Base-by-base conservation (phyloP, 495 filamentous ascomycete genomes). In the Aspergillus ellipticus region DNA sequence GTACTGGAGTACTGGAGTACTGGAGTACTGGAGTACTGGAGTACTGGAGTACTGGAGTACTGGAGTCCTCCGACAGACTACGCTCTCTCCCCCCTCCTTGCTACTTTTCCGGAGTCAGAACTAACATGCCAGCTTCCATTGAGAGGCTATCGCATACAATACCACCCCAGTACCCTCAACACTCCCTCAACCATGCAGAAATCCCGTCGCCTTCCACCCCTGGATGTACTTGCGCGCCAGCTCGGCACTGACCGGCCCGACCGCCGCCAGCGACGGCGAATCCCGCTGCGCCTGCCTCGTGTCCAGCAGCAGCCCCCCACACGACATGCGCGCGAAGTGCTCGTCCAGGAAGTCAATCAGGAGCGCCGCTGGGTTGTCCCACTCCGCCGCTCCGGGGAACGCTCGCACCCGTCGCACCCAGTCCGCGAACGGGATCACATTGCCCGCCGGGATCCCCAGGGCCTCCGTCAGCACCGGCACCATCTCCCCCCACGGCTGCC, bases 321-420 rank as follows among this genome's bases (percentile, higher is more conserved):
- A 83, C 0, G 74, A 73, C 79, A 84, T 81, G 6, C 76, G 65
- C 2, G 68, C 10, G 51, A 74, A 85, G 35, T 82, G 66, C 8
- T 59, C 55, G 15, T 82, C 79, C 3, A 84, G 50, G 51, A 82
- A 84, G 5, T 79, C 80, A 0, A 75, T n/a, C 26, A 81, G 55
- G 17, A 28, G 52, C 0, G 52, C 54, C 0, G 80, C 80, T 0
- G 82, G 81, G 48, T 85, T 83, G 15, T 82, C 68, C 0, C 73
- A 68, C 5, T 52, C 29, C 4, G 20, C 13, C 9, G 22, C 35
- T 55, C n/a, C n/a, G 3, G 73, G 61, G 1, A 63, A 64, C 0
- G 22, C 33, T 0, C 68, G 65, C 17, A 82, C 79, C 0, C 72
- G 68, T 6, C 61, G 19, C 0, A 79, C 49, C 80, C 80, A 84